Percentiles rank a stretch among this genome's conserved stretches.
These are phyloP conservation scores for Candida sp. DNA, from an alignment of 1,139 yeast species.

Conservation along the genomic window DNA sequence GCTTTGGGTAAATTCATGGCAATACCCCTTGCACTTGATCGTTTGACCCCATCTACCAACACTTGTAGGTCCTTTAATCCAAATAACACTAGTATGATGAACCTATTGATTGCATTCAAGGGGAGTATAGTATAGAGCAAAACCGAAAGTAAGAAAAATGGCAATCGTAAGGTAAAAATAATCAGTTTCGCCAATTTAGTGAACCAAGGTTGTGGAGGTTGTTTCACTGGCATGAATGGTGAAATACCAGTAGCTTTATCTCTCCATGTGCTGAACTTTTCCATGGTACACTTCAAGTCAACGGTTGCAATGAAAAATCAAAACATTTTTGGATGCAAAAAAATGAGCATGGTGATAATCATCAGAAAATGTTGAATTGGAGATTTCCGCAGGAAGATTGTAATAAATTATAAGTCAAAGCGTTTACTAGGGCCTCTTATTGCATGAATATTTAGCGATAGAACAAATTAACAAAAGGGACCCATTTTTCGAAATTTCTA, in stretches of 20 bases:
- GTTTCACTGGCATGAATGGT: slow-evolving; percentile 59
- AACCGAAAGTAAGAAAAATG: slow-evolving; percentile 20
- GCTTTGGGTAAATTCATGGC: slow-evolving; percentile 32
- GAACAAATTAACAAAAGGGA: too few species aligned
- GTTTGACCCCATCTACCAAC: slow-evolving; percentile 50
- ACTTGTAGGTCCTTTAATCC: slow-evolving; percentile 33
- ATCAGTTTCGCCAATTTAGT: slow-evolving; percentile 1
- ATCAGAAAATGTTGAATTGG: too few species aligned
- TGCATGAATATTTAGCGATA: too few species aligned
- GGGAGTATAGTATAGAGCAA: slow-evolving; percentile 15
- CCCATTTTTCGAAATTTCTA: too few species aligned
- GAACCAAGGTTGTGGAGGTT: slow-evolving; percentile 11
- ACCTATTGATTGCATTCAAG: slow-evolving; percentile 11
- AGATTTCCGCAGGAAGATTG: too few species aligned
- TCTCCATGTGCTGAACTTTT: slow-evolving; percentile 70
- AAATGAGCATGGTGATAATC: not conserved
- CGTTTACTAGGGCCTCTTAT: too few species aligned
- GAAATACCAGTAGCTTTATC: slow-evolving; percentile 84
- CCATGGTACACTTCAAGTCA: slow-evolving; percentile 41
- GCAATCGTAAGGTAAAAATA: slow-evolving; percentile 21
- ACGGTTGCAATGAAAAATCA: not conserved
- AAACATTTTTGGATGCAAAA: not conserved
- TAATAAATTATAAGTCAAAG: too few species aligned
- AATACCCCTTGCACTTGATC: slow-evolving; percentile 32
- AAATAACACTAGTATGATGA: slow-evolving; percentile 16